A percentile compares a stretch with the other conserved stretches of the same genome.
Evolutionary conservation across 2,329 filamentous ascomycete genomes (phyloP).

Genomic region (Hypoxylon sp.): DNA sequence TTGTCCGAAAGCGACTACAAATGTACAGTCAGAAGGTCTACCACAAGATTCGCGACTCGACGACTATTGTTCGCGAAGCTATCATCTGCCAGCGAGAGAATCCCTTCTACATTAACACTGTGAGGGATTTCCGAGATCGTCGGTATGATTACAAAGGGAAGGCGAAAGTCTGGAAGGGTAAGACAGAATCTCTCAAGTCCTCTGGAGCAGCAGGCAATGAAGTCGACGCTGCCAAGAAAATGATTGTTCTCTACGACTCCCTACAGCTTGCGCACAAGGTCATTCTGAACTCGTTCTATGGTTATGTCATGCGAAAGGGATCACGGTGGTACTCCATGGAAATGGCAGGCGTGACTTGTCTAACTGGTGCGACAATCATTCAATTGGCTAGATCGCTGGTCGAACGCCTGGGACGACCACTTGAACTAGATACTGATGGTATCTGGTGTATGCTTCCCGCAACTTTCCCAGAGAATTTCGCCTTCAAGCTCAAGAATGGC

Average conservation of each 20-base stretch:
- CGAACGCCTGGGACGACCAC: constrained; percentile 87
- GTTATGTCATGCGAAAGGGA: constrained; percentile 99
- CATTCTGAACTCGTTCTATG: constrained; percentile 98
- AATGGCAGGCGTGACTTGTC: constrained; percentile 97
- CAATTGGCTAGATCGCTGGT: constrained; percentile 94
- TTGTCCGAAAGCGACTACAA: constrained; percentile 87
- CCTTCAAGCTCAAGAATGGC: constrained; percentile 91
- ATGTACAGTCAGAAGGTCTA: constrained; percentile 99
- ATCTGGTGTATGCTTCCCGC: constrained; percentile 99
- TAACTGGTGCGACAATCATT: constrained; percentile 96
- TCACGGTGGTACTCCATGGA: constrained; percentile 99
- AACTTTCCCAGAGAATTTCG: constrained; percentile 95
- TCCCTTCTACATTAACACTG: constrained; percentile 97
- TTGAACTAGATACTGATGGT: constrained; percentile 97
- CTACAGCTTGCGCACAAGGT: constrained; percentile 97
- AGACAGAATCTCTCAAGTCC: constrained; percentile 85
- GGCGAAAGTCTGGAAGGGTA: constrained; percentile 98
- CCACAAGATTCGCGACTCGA: constrained; percentile 97
- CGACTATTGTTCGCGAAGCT: constrained; percentile 90
- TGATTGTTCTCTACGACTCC: constrained; percentile 96
- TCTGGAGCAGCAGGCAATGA: constrained; percentile 79
- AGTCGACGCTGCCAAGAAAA: constrained; percentile 95
- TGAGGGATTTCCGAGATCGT: constrained; percentile 94
- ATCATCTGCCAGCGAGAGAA: constrained; percentile 99
- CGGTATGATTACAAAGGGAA: constrained; percentile 98